Conservation (phyloP, 2,329 filamentous ascomycete species). For the Pestalotiopsis sp. region DNA sequence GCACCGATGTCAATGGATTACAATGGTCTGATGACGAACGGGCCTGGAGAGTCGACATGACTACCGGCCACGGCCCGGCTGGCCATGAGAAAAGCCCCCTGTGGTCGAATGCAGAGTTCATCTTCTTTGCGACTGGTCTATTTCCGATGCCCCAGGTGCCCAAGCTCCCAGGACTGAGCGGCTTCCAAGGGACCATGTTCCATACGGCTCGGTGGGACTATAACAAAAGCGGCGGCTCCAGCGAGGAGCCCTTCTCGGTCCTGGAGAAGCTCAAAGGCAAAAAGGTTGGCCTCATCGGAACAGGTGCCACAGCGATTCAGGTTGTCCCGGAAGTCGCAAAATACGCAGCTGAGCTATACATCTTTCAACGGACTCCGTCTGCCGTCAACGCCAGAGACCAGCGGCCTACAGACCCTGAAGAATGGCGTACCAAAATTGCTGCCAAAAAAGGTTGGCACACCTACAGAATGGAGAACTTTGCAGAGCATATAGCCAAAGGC, state of each 20-base stretch:
- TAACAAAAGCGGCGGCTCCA: not conserved
- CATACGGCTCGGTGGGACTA: slow-evolving; percentile 12
- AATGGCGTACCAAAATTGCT: slow-evolving; percentile 9
- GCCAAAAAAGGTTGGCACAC: slow-evolving; percentile 12
- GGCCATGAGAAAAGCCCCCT: slow-evolving; percentile 3
- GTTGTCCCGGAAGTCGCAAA: slow-evolving; percentile 9
- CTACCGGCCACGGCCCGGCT: not conserved
- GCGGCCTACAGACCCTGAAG: slow-evolving; percentile 2
- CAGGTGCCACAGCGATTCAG: slow-evolving; percentile 5
- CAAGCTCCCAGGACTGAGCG: slow-evolving; percentile 7
- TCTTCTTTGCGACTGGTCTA: slow-evolving; percentile 3
- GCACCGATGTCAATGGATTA: slow-evolving; percentile 43
- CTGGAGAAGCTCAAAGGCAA: slow-evolving; percentile 6
- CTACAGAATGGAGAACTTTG: slow-evolving; percentile 9
- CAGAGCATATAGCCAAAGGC: slow-evolving; percentile 3
- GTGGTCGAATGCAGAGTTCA: slow-evolving; percentile 4
- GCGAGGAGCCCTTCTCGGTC: slow-evolving; percentile 1
- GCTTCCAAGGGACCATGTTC: slow-evolving; percentile 9
- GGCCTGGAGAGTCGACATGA: slow-evolving; percentile 8
- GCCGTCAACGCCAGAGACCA: slow-evolving; percentile 1
- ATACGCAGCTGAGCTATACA: slow-evolving; percentile 1
- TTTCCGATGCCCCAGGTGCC: slow-evolving; percentile 7
- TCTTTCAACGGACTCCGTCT: slow-evolving; percentile 12
- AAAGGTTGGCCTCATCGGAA: slow-evolving; percentile 8
- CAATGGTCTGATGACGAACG: slow-evolving; percentile 47